Evolutionary conservation across 345 rosid genomes (phyloP).

Genomic region (Excoecaria cochinchinensis): DNA sequence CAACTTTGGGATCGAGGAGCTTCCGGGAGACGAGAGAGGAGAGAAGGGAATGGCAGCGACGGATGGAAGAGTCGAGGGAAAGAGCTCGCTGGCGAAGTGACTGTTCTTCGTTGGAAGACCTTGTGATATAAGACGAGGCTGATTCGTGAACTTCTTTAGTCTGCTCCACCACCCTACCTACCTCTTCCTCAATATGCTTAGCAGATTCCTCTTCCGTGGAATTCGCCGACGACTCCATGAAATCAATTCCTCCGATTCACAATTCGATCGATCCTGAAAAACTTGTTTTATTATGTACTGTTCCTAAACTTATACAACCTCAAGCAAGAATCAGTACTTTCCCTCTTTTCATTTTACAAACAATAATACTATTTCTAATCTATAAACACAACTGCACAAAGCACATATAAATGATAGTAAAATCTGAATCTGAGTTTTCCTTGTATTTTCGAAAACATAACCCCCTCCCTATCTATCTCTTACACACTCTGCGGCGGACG

Average conservation of each 20-base stretch:
- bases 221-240: constrained; percentile 3
- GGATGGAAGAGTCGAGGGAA: constrained; percentile 63
- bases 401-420: too few relatives aligned
- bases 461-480: background rate
- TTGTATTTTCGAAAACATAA: constrained; percentile 5
- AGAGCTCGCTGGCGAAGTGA: constrained; percentile 67
- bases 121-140: constrained; percentile 52
- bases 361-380: background rate
- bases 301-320: background rate
- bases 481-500: constrained; percentile 6
- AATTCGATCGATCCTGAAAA: too few relatives aligned
- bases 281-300: too few relatives aligned
- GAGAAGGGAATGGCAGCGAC: constrained; percentile 56
- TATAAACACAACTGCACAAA: too few relatives aligned
- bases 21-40: constrained; percentile 41
- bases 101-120: constrained; percentile 59
- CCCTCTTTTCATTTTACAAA: background rate
- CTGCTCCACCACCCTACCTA: constrained; percentile 58
- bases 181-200: constrained; percentile 58
- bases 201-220: constrained; percentile 28
- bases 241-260: background rate
- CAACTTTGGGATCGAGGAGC: constrained; percentile 47
- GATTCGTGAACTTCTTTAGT: constrained; percentile 78
- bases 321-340: background rate
- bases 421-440: constrained; percentile 11